Evolutionary conservation across 208 protist species (phyloP), one percentile per base, ranked within the genome.

Genomic region (Wallacemonas sp.): DNA sequence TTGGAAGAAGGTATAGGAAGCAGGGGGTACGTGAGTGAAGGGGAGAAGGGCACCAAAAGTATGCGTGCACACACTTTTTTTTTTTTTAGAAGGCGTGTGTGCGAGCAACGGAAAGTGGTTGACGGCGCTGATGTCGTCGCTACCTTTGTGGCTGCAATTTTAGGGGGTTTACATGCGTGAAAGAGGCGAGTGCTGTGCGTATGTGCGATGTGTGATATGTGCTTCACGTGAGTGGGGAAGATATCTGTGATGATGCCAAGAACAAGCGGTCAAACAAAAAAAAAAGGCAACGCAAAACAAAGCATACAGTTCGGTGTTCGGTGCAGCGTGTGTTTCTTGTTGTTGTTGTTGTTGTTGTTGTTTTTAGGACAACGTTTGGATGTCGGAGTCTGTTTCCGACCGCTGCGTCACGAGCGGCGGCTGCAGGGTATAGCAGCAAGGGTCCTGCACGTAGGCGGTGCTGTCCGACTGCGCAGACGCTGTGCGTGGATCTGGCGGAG

Each of bases 341-440:
- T 29, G 20, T 14, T 29, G 20, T 54, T 54, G 48, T 8, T 54
- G 48, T 54, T 42, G 38, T 18, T 42, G 38, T 42, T 42, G 38
- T 18, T 14, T 42, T n/a, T n/a, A n/a, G n/a, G n/a, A n/a, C n/a
- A n/a, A n/a, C n/a, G n/a, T 50, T 50, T 96, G 91, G 66, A 96
- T 96, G 61, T 96, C 91, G 0, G 83, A 86, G n/a, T 74, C 87
- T n/a, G 87, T 72, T 29, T 66, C 68, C 18, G 76, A 75, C 0
- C 79, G 67, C 70, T 96, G 91, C 48, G 57, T 65, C 22, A 91
- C 72, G 10, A 96, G 75, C 0, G 91, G 87, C 4, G 91, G 91
- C 70, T 90, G 87, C 29, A 96, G 59, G n/a, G 91, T 94, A 67
- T 91, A 93, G 76, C 84, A 89, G 16, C 68, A 39, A n/a, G 86